These are phyloP conservation scores for Xylaria sp. DNA, from an alignment of 2,329 filamentous ascomycete genomes.

Conservation along the genomic window DNA sequence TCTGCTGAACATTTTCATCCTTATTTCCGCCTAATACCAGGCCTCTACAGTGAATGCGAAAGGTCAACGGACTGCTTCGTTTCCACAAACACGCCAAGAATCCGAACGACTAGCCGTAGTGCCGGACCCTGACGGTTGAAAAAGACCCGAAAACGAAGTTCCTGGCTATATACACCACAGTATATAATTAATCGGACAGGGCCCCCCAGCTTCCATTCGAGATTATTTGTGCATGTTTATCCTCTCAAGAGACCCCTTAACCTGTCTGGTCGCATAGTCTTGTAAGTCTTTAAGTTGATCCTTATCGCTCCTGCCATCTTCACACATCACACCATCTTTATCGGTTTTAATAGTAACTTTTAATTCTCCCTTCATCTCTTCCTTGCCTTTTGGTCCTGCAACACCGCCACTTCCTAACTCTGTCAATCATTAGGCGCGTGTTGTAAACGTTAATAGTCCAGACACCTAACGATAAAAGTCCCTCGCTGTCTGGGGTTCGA, in stretches of 20 bases:
- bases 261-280: conserved; percentile 1
- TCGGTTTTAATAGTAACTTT: conserved; percentile 30
- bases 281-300: conserved; percentile 22
- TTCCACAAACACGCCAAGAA: conserved; percentile 3
- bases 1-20: too few species aligned
- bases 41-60: not conserved
- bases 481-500: conserved; percentile 8
- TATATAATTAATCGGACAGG: conserved; percentile 30
- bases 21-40: not conserved
- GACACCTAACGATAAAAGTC: not conserved
- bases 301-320: not conserved
- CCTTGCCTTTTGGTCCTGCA: not conserved
- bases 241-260: conserved; percentile 1
- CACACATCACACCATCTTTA: not conserved
- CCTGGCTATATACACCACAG: not conserved
- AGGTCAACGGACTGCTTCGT: not conserved
- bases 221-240: conserved; percentile 6
- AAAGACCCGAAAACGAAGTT: not conserved
- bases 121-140: not conserved
- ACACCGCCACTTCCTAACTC: conserved; percentile 3
- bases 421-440: conserved; percentile 15
- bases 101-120: not conserved
- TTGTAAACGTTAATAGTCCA: not conserved
- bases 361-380: conserved; percentile 22
- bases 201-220: conserved; percentile 10